phyloP scores from a whole-genome alignment of 2,329 filamentous ascomycete genomes.

The Cytospora schulzeri region DNA sequence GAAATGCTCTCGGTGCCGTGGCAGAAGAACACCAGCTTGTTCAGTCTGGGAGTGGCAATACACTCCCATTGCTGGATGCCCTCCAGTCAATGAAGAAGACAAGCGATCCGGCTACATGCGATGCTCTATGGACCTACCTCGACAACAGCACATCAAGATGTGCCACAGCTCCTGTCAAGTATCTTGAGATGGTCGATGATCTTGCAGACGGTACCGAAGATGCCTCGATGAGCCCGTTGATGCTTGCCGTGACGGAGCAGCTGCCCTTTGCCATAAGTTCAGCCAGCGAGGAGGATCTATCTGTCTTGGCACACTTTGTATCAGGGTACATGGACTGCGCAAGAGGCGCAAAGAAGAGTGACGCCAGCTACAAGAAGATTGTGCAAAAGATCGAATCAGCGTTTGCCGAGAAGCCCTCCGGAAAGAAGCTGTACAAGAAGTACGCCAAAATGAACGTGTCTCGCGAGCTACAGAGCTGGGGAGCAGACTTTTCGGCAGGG shows the following conservation, averaged over 20 bases:
- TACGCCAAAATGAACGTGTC: conserved; percentile 16
- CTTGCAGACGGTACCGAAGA: conserved; percentile 42
- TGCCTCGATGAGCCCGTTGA: conserved; percentile 61
- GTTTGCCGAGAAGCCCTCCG: conserved; percentile 22
- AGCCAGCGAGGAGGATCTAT: conserved; percentile 45
- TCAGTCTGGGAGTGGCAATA: conserved; percentile 35
- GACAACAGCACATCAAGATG: conserved; percentile 82
- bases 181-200: conserved; percentile 70
- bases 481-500: conserved; percentile 25
- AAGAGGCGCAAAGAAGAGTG: conserved; percentile 51
- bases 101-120: conserved; percentile 28
- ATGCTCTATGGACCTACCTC: conserved; percentile 66
- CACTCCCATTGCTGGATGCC: conserved; percentile 49
- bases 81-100: conserved; percentile 36
- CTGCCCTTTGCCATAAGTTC: conserved; percentile 67
- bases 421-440: conserved; percentile 24
- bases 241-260: conserved; percentile 75
- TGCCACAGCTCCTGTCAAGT: conserved; percentile 76
- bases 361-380: conserved; percentile 1
- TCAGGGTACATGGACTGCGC: conserved; percentile 58
- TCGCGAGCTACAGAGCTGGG: conserved; percentile 27
- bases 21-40: conserved; percentile 69
- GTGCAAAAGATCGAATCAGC: conserved; percentile 17
- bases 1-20: conserved; percentile 60
- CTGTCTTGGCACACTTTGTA: conserved; percentile 59